phyloP scores from a whole-genome alignment of 768 basidiomycete genomes.

The Termitomyces sp. region DNA sequence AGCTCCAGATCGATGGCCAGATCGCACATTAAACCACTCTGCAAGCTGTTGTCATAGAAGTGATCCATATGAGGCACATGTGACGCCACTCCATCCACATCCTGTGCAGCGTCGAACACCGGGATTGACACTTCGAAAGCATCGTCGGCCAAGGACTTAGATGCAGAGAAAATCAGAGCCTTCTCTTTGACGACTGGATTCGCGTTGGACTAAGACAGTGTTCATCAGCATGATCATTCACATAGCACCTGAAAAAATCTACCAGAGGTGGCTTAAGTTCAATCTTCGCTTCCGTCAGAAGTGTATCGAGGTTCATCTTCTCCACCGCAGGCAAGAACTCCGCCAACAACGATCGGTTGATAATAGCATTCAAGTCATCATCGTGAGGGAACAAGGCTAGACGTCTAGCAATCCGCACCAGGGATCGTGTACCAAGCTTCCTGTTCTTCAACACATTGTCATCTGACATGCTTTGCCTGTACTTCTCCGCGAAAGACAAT shows the following conservation, averaged over 20 bases:
- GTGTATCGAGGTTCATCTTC: conserved; percentile 47
- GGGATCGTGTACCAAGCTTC: conserved; percentile 59
- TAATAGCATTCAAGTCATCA: conserved; percentile 45
- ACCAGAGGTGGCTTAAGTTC: conserved; percentile 41
- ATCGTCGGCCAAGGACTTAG: conserved; percentile 33
- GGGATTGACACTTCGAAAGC: conserved; percentile 40
- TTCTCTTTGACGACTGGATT: conserved; percentile 38
- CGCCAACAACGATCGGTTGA: conserved; percentile 49
- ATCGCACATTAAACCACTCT: conserved; percentile 66
- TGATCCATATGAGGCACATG: conserved; percentile 69
- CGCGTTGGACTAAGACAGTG: conserved; percentile 44
- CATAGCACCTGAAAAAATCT: conserved; percentile 15
- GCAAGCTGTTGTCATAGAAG: conserved; percentile 69
- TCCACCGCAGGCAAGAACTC: conserved; percentile 65
- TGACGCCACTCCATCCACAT: conserved; percentile 53
- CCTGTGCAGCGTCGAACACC: conserved; percentile 46
- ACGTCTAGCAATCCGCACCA: conserved; percentile 53
- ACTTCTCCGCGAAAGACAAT: conserved; percentile 55
- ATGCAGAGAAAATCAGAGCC: conserved; percentile 45
- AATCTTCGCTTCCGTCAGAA: conserved; percentile 53
- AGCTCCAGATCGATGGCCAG: conserved; percentile 62
- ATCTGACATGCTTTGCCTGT: conserved; percentile 51
- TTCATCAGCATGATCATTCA: conserved; percentile 6
- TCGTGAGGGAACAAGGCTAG: conserved; percentile 45
- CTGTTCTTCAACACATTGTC: conserved; percentile 61